Evolutionary conservation across 345 rosid species (phyloP).

Genomic region (Syzygium oleosum): DNA sequence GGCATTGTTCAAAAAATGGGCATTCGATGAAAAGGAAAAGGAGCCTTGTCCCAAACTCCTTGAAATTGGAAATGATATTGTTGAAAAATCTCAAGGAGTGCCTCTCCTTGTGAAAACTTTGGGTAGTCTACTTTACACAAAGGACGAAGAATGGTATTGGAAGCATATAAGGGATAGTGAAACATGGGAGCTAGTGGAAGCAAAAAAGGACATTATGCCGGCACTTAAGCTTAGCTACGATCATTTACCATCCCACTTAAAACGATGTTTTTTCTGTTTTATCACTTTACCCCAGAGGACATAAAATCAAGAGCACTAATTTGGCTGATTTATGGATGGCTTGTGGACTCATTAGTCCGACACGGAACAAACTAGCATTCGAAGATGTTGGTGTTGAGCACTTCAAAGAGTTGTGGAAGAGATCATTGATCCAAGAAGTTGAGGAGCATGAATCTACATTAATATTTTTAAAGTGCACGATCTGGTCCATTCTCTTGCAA

Average conservation of each 20-base stretch:
- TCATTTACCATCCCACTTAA: not conserved
- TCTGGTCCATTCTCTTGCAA: not conserved
- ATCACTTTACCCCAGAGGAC: not conserved
- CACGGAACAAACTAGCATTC: not conserved
- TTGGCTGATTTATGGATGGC: not conserved
- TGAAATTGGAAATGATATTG: not conserved
- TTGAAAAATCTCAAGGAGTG: not conserved
- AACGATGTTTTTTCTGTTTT: not conserved
- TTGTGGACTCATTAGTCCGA: not conserved
- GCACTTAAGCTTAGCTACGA: not conserved
- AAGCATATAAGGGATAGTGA: not conserved
- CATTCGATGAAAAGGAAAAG: not conserved
- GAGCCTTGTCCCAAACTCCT: not conserved
- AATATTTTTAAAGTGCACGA: not conserved
- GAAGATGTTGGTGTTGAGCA: not conserved
- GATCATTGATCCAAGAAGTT: not conserved
- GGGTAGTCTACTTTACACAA: not conserved
- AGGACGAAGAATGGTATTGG: not conserved
- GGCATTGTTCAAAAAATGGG: not conserved
- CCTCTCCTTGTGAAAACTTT: not conserved
- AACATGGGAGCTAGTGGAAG: not conserved
- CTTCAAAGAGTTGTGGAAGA: not conserved
- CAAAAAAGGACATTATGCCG: accelerated
- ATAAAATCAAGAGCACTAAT: not conserved
- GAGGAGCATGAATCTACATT: not conserved